phyloP scores from a whole-genome alignment of 306 rosid genomes.

The Gleditsia sinensis region DNA sequence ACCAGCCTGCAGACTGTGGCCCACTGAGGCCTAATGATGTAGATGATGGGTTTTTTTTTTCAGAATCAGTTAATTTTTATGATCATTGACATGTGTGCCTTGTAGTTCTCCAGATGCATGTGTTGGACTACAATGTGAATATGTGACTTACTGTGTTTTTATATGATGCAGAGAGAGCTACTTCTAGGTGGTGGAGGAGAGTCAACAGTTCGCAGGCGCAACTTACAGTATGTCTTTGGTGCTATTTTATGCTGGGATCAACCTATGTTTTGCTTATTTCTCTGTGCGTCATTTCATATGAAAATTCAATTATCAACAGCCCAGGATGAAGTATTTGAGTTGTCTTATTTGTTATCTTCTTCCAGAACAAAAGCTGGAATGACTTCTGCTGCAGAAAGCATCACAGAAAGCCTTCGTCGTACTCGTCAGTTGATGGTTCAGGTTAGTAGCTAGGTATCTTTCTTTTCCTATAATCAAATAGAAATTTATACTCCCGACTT shows the following conservation, averaged over 20 bases:
- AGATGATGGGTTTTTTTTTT: background rate
- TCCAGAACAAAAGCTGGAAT: constrained; percentile 90
- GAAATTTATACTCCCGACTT: background rate
- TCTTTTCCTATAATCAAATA: background rate
- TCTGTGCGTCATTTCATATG: constrained; percentile 1
- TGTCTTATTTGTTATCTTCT: constrained; percentile 25
- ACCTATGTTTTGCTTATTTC: background rate
- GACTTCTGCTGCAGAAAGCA: constrained; percentile 96
- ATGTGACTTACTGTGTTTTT: constrained; percentile 6
- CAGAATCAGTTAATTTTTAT: background rate
- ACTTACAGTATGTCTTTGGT: constrained; percentile 71
- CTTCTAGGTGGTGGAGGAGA: constrained; percentile 92
- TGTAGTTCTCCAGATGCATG: constrained; percentile 12
- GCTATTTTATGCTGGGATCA: background rate
- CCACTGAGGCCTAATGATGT: background rate
- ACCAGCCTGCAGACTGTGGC: background rate
- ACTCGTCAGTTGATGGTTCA: constrained; percentile 93
- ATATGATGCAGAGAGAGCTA: constrained; percentile 68
- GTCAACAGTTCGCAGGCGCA: constrained; percentile 85
- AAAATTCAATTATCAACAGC: constrained; percentile 10
- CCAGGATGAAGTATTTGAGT: constrained; percentile 20
- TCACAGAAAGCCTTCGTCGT: constrained; percentile 91
- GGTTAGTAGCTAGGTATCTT: constrained; percentile 46
- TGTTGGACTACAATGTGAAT: constrained; percentile 2
- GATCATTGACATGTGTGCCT: background rate